Percentiles rank a stretch among this genome's conserved stretches.
These are phyloP conservation scores for Arthroderma sp. DNA, from an alignment of 2,329 filamentous ascomycete genomes.

Conservation along the genomic window DNA sequence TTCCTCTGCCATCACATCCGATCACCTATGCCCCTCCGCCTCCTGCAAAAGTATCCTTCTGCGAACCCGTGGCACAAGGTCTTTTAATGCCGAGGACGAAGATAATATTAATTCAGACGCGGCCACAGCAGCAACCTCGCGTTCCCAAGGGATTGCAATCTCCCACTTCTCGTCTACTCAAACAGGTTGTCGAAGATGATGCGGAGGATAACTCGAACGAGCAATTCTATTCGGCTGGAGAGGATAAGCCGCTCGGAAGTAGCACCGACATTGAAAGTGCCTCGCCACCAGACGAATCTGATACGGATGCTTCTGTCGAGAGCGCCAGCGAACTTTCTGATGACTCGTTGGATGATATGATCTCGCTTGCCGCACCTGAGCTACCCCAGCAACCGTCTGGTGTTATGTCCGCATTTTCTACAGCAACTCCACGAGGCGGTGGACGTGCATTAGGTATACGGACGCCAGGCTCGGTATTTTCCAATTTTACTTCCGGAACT, in stretches of 20 bases:
- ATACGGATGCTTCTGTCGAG: constrained; percentile 38
- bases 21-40: constrained; percentile 74
- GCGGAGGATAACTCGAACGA: constrained; percentile 80
- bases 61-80: constrained; percentile 87
- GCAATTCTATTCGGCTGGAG: constrained; percentile 82
- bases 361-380: constrained; percentile 69
- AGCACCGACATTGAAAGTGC: constrained; percentile 40
- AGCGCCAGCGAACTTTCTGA: constrained; percentile 69
- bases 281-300: constrained; percentile 46
- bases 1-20: constrained; percentile 64
- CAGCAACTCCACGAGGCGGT: constrained; percentile 65
- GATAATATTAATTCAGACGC: constrained; percentile 57
- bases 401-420: constrained; percentile 63
- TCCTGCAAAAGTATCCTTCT: constrained; percentile 79
- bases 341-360: constrained; percentile 86
- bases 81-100: constrained; percentile 63
- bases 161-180: constrained; percentile 40
- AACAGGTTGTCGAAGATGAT: constrained; percentile 45
- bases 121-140: constrained; percentile 20
- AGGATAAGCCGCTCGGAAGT: constrained; percentile 47
- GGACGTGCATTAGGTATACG: constrained; percentile 57
- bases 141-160: constrained; percentile 26
- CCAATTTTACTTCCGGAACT: constrained; percentile 73
- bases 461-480: constrained; percentile 80
- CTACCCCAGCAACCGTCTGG: constrained; percentile 67